Base-by-base conservation (phyloP, 2,329 filamentous ascomycete genomes). In the Amphichorda felina region DNA sequence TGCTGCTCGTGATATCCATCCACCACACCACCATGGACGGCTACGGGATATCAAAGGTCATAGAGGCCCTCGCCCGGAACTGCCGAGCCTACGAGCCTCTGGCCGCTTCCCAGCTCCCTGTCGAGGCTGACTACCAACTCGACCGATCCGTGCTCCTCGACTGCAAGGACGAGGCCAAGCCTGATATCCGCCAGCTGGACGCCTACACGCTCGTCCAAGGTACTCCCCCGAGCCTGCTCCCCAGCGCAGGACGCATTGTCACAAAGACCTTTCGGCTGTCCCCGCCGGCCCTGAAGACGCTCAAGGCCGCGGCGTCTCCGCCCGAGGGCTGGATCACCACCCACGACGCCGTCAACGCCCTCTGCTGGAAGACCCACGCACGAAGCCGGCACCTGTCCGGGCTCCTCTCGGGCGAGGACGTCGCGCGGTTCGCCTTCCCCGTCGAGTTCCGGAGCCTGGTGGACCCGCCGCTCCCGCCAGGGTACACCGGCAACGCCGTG, bases 41-140 rank as follows among this genome's bases (percentile, higher is more conserved):
- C 30, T 32, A 17, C n/a, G 30, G 30, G 8, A 32, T 32, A 5
- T 6, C 30, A 32, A 32, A 32, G 15, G 30, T 32, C 17, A 32
- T 32, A 5, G 8, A 32, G 17, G 14, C 30, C 5, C 30, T 32
- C 17, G 30, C 30, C 5, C 30, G 30, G 8, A 17, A 32, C 30
- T 32, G 15, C 15, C 14, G 15, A 4, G 7, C 17, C 30, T 7
- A 29, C 5, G 30, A 17, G n/a, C n/a, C n/a, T n/a, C n/a, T n/a
- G n/a, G n/a, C n/a, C n/a, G n/a, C n/a, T n/a, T n/a, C n/a, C n/a
- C n/a, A n/a, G n/a, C n/a, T n/a, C n/a, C n/a, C n/a, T n/a, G n/a
- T n/a, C n/a, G n/a, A n/a, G n/a, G n/a, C n/a, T n/a, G n/a, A n/a
- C n/a, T n/a, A n/a, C n/a, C n/a, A n/a, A n/a, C 27, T 16, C 13